These are phyloP conservation scores for Penicillium paradoxum DNA, from an alignment of 495 filamentous ascomycete genomes.

Conservation along the genomic window DNA sequence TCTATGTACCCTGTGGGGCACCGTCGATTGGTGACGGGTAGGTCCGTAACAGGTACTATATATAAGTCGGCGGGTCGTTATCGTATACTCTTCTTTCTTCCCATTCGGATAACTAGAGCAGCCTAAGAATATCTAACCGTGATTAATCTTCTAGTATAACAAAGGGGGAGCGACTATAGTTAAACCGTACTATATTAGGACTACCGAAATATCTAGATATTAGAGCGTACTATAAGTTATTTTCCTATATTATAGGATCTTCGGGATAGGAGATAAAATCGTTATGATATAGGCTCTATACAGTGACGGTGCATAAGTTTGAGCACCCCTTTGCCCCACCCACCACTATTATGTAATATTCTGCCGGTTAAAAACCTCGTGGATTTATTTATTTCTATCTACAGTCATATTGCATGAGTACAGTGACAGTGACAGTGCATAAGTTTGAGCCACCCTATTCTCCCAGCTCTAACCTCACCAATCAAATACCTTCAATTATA, in stretches of 20 bases:
- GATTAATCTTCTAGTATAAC: background rate
- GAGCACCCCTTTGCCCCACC: too few relatives aligned
- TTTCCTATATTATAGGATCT: conserved; percentile 1
- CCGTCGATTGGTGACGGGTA: conserved; percentile 28
- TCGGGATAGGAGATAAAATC: background rate
- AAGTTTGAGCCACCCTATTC: too few relatives aligned
- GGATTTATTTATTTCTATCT: too few relatives aligned
- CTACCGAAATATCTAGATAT: conserved; percentile 3
- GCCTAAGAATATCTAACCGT: background rate
- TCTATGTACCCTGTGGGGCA: too few relatives aligned
- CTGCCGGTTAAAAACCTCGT: too few relatives aligned
- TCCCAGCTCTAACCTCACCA: too few relatives aligned
- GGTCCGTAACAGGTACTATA: conserved; percentile 29
- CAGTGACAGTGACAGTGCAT: too few relatives aligned
- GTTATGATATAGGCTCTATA: background rate
- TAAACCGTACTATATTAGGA: conserved; percentile 2
- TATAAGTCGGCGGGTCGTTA: conserved; percentile 23
- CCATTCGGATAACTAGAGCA: conserved; percentile 11
- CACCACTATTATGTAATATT: too few relatives aligned
- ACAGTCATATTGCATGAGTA: too few relatives aligned
- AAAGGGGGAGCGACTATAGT: conserved; percentile 5
- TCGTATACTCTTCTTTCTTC: conserved; percentile 20
- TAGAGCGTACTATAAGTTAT: conserved; percentile 6
- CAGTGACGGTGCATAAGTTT: background rate
- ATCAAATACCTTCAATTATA: too few relatives aligned